Evolutionary conservation across 176 grass and related monocot species (phyloP), one percentile per base, ranked within the genome.

Genomic region (Alopecurus myosuroides): DNA sequence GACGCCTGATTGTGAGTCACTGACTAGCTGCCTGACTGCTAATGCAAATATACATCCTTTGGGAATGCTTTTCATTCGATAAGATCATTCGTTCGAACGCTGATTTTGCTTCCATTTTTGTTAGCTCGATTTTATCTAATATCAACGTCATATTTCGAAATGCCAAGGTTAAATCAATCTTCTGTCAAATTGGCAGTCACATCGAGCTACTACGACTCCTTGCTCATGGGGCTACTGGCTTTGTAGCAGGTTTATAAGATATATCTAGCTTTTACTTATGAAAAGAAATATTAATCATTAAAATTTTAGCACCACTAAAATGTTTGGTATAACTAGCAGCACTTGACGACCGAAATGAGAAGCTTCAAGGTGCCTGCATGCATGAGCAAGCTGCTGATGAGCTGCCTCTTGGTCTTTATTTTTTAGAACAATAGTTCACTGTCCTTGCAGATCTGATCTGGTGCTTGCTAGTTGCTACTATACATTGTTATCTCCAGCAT

Each of bases 301-400:
- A 17, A 72, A 2, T 45, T 17, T 26, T 72, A 28, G 46, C 46
- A 4, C 31, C 3, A 28, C 15, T 26, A 60, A 77, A 44, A 51
- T 73, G 30, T 46, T 26, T 14, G 29, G 55, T 72, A 14, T 1
- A 34, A 63, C 26, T 42, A 83, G 63, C 51, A 89, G 31, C 45
- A 52, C 83, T 42, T 35, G 64, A 55, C 44, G 34, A 86, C 44
- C 58, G 48, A 33, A 49, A 57, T 35, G 33, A 46, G 80, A 90
- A 84, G 84, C 55, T 87, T 86, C 84, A 83, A 90, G 84, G 84
- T 25, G 74, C 57, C 67, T 87, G 55, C 88, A n/a, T 48, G 62
- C 63, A 23, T 48, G 52, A 25, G 67, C 9, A 57, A 79, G 75
- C 45, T 88, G 44, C 50, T 20, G 30, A 81, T 77, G 60, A 30